Conservation (phyloP, 208 protist species). For the Leishmania tropica region DNA sequence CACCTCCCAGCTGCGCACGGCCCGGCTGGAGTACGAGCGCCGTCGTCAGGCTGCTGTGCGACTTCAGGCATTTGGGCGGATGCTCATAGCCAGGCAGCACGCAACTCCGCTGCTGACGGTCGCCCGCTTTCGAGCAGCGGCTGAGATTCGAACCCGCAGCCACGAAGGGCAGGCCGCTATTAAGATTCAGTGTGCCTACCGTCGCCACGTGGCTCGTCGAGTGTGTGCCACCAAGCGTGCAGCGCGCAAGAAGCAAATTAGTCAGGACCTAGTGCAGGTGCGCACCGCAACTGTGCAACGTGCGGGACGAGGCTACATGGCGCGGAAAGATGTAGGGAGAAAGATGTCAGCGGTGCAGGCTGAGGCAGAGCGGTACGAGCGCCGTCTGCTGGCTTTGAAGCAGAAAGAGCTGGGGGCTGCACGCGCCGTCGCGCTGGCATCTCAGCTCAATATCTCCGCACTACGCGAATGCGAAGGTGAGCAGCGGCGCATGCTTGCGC, state of each 20-base stretch:
- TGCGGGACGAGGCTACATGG: conserved; percentile 60
- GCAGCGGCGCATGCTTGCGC: conserved; percentile 9
- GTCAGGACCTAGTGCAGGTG: background rate
- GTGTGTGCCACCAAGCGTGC: conserved; percentile 33
- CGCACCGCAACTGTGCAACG: conserved; percentile 43
- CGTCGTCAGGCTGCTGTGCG: conserved; percentile 59
- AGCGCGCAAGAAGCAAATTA: conserved; percentile 5
- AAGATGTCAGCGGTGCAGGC: conserved; percentile 31
- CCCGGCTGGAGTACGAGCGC: conserved; percentile 48
- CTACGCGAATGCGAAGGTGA: conserved; percentile 30
- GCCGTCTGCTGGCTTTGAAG: conserved; percentile 27
- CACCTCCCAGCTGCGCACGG: conserved; percentile 40
- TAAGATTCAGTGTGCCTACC: conserved; percentile 71
- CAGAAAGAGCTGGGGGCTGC: conserved; percentile 22
- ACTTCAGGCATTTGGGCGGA: conserved; percentile 75
- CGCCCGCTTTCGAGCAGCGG: conserved; percentile 56
- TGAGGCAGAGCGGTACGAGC: conserved; percentile 54
- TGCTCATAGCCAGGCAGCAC: conserved; percentile 51
- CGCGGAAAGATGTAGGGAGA: conserved; percentile 36
- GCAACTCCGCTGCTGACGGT: conserved; percentile 40
- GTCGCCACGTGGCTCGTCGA: conserved; percentile 41
- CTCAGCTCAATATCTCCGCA: background rate
- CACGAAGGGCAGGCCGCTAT: conserved; percentile 41
- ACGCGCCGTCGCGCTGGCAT: conserved; percentile 6
- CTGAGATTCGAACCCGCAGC: conserved; percentile 39